phyloP scores from a whole-genome alignment of 2,329 filamentous ascomycete species.

The Westerdykella aurantiaca region DNA sequence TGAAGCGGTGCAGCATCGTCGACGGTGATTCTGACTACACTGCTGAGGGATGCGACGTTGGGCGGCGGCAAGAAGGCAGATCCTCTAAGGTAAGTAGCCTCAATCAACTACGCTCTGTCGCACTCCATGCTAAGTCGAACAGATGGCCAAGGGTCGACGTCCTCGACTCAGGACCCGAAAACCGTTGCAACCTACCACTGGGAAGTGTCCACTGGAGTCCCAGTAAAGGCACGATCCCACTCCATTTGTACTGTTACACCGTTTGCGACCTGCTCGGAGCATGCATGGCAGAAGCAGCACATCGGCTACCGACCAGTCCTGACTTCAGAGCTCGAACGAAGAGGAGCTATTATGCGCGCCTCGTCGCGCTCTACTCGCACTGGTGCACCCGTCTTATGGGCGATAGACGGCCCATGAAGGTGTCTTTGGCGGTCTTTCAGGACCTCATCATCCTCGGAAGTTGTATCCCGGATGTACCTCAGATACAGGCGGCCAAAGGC shows the following conservation, averaged over 20 bases:
- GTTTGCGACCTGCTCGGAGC: constrained; percentile 1
- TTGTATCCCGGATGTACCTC: background rate
- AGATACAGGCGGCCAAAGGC: background rate
- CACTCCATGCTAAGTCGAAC: background rate
- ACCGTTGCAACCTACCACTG: background rate
- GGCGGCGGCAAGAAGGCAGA: too few relatives aligned
- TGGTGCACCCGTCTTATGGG: background rate
- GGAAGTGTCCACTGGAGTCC: background rate
- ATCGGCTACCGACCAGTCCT: background rate
- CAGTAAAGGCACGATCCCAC: background rate
- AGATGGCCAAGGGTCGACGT: background rate
- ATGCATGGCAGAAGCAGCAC: background rate
- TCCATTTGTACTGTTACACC: constrained; percentile 1
- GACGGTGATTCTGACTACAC: background rate
- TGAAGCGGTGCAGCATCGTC: background rate
- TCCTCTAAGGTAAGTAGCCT: too few relatives aligned
- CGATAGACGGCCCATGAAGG: background rate
- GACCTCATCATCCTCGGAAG: background rate
- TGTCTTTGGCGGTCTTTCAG: background rate
- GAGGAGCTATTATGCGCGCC: background rate
- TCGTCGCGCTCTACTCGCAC: background rate
- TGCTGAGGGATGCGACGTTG: too few relatives aligned
- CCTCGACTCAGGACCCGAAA: background rate
- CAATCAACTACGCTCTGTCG: background rate
- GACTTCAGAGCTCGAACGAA: background rate